Evolutionary conservation across 345 rosid genomes (phyloP), one percentile per base, ranked within the genome.

Genomic region (Camelina hispida): DNA sequence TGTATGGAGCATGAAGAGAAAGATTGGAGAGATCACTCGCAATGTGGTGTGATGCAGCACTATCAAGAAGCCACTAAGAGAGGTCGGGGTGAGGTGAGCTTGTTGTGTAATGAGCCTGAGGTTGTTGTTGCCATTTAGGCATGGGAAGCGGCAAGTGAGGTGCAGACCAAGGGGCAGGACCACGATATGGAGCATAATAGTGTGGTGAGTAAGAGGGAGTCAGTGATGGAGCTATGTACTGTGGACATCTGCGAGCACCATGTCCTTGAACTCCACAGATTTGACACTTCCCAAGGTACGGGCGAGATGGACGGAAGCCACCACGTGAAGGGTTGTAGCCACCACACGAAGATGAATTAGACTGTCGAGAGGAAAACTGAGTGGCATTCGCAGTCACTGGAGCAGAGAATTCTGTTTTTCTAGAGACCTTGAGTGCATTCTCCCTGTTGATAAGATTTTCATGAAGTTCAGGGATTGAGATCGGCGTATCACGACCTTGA

Each of bases 401-500:
- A 6, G 0, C 1, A n/a, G 51, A 46, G 0, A 4, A 0, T 0
- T 4, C 2, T 0, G 2, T 1, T 13, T 4, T 5, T 0, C 4
- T 7, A 4, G n/a, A 1, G 1, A 6, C 7, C n/a, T 30, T 28
- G 0, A 30, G 2, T 0, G 1, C 6, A 2, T 37, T 37, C 3
- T 57, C 63, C 0, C 25, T 8, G 4, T 9, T n/a, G 14, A 58
- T 56, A 3, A 48, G 46, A 2, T 50, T 48, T 0, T 30, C 46
- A n/a, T 46, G 42, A 1, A 64, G 38, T 0, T 66, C 58, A 0
- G 34, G 32, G 0, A 47, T 1, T 0, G 28, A 1, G 0, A 65
- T 65, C 0, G 56, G 56, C 0, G 1, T 2, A 0, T 66, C 46
- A 3, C 32, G 4, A 0, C 70, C 58, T 0, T 48, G 13, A 0